Evolutionary conservation across 2,329 filamentous ascomycete genomes (phyloP), one percentile per base, ranked within the genome.

Genomic region (Sclerotinia spermophila): DNA sequence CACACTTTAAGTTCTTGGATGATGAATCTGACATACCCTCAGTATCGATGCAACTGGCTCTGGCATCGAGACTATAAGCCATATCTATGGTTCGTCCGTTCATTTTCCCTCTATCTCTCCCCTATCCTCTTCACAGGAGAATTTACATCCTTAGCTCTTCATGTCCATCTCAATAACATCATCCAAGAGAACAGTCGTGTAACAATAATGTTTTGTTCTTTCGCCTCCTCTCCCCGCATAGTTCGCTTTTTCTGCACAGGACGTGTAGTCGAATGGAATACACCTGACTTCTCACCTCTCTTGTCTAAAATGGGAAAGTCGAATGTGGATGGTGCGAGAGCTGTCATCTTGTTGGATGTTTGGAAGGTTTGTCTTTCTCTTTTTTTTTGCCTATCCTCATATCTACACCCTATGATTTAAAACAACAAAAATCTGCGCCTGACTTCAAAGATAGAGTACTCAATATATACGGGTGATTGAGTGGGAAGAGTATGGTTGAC

Each of bases 141-240:
- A 38, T 0, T 15, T 6, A 19, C 7, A 1, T 35, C 3, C 19
- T 30, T 13, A 3, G 13, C 8, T 42, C 2, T 13, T 24, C n/a
- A 21, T 55, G 11, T 7, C 19, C 19, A 10, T 44, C 35, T 17
- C 35, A 53, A 15, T 55, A 44, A 61, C 38, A 21, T 27, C 7
- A 8, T n/a, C 86, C 89, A 92, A 78, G 92, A 95, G 77, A 94
- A 94, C 76, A 90, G 89, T 42, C 86, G 92, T 24, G 85, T 92
- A 27, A 93, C 90, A 8, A 81, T 94, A 77, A 89, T 93, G 85
- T 93, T 94, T 81, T 90, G 86, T 78, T 89, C 86, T 33, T 92
- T 91, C 73, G 86, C 85, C 1, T 74, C 81, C 5, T 77, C 82
- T 0, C 89, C 90, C 24, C 83, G 87, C 69, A 92, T 92, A 76